Evolutionary conservation across 257 asterid genomes (phyloP), one percentile per base, ranked within the genome.

Genomic region (Handroanthus guayacan): DNA sequence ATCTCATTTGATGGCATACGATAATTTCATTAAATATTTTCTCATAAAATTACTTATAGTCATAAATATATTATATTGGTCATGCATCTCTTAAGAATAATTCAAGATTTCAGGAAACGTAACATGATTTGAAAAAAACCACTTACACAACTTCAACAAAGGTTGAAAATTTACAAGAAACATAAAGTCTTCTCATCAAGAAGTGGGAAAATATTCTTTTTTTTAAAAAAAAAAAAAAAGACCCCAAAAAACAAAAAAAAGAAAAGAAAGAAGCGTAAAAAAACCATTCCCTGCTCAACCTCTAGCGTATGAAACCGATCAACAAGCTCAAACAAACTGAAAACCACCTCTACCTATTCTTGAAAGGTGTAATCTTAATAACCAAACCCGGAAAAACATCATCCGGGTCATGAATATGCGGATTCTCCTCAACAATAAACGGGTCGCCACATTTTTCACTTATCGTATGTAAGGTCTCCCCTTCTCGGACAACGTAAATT

Each of bases 371-470:
- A 70, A 91, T 89, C 94, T 87, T 91, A 82, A 91, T 87, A 62
- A 89, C 91, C 75, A 91, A 66, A 10, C 98, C 97, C 55, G 98
- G 98, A 36, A 87, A 92, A 73, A 92, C 97, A 82, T 92, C 96
- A 78, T 90, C 94, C 52, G 96, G 96, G 80, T 90, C 97, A 77
- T 93, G 91, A 39, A 93, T 93, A 75, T 93, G 98, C 2, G 98
- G 97, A 56, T 93, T 93, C 88, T 93, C 93, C 82, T 93, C 97
- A 1, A 93, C 96, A 5, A 91, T 93, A 55, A 61, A 93, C 48
- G 97, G 97, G 86, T 92, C 98, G 1, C 92, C 92, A 51, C 97
- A 92, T 67, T 87, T 92, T 0, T 89, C 96, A 61, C 97, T 90
- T 1, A 92, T 90, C 0, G 89, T 88, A 55, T 92, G 90, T 82